Evolutionary conservation across 2,329 filamentous ascomycete genomes (phyloP), one percentile per base, ranked within the genome.

Genomic region (Nothophoma quercina): DNA sequence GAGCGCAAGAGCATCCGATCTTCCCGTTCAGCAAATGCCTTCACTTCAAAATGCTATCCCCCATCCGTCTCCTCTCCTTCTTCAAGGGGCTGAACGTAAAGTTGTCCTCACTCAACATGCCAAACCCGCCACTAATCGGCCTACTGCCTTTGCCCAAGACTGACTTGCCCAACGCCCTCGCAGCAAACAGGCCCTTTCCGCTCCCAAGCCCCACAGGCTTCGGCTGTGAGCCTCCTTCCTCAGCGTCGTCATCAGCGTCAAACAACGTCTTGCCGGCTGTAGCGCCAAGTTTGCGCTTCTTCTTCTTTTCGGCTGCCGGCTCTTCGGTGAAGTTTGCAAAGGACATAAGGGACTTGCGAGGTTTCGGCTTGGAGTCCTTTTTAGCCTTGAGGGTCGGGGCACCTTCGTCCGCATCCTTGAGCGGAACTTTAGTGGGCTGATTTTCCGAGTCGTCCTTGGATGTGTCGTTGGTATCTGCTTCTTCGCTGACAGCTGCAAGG

Each of bases 201-300:
- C 65, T 60, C 9, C 56, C 34, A 5, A 50, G n/a, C 5, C 34
- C 64, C 5, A 69, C 67, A 10, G 73, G 67, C 48, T 74, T 75
- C n/a, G 59, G 48, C 10, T 67, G 64, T 38, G 59, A 43, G 12
- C 38, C 68, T 21, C 66, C 69, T n/a, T 75, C 73, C 19, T 60
- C 65, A 12, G 68, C 72, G 7, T 64, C 64, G 13, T 56, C 51
- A 4, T 65, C 64, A 7, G 55, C 46, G 52, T 89, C 87, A 62
- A 93, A 91, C 5, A 95, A 70, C 3, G 85, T 89, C 62, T 78
- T 81, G 58, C 85, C 85, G 39, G 83, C 56, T 21, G 56, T 77
- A 4, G 87, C 85, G 1, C 90, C 79, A 5, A 91, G 76, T 74
- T 91, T 93, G 57, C 88, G 85, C 78, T 88, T 92, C 80, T 88